Conservation (phyloP, 2,329 filamentous ascomycete genomes). For the Colletotrichum somersetense region DNA sequence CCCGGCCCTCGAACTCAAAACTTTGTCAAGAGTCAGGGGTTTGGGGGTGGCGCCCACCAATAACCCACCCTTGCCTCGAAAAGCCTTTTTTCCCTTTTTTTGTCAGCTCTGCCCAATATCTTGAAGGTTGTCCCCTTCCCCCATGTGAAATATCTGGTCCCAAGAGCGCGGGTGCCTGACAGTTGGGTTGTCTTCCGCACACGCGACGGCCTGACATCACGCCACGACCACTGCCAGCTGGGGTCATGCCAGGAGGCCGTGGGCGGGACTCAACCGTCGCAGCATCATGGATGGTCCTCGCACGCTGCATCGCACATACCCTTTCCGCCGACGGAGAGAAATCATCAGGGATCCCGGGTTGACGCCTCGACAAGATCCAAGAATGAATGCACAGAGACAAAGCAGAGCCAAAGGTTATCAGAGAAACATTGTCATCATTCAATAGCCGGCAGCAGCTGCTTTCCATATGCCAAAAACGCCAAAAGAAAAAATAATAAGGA, state of each 20-base stretch:
- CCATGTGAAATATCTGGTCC: slow-evolving; percentile 8
- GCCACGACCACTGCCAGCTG: not conserved
- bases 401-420: not conserved
- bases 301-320: not conserved
- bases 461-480: slow-evolving; percentile 25
- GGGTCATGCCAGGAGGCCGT: slow-evolving; percentile 13
- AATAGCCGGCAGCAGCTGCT: slow-evolving; percentile 4
- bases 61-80: not conserved
- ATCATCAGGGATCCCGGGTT: too few relatives aligned
- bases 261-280: not conserved
- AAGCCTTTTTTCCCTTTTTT: not conserved
- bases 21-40: not conserved
- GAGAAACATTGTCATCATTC: slow-evolving; percentile 20
- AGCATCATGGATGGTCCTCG: not conserved
- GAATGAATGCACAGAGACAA: not conserved
- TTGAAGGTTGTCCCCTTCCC: not conserved
- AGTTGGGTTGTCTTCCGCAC: not conserved
- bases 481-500: not conserved
- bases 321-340: too few relatives aligned
- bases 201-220: slow-evolving; percentile 12
- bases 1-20: not conserved
- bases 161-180: slow-evolving; percentile 17
- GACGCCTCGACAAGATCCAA: not conserved
- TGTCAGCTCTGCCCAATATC: slow-evolving; percentile 14
- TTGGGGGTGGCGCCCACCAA: not conserved